A percentile compares a stretch with the other conserved stretches of the same genome.
phyloP scores from a whole-genome alignment of 148 eudicot species.

The Rhododendron mucronatum region DNA sequence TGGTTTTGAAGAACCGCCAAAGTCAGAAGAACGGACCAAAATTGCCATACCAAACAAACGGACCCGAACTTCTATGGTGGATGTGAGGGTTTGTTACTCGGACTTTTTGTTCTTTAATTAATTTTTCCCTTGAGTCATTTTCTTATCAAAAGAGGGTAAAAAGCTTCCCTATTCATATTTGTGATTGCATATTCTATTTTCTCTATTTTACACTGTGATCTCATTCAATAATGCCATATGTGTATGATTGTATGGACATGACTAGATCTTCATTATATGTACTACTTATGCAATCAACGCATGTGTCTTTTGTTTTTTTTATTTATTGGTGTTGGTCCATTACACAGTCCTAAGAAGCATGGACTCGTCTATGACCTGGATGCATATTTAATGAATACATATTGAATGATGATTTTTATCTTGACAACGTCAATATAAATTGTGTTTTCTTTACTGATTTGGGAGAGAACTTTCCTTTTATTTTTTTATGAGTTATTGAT shows the following conservation, averaged over 20 bases:
- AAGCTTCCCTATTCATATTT: not conserved
- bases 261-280: not conserved
- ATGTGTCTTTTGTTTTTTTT: not conserved
- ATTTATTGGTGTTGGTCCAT: not conserved
- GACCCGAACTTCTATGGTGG: conserved; percentile 57
- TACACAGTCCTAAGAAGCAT: not conserved
- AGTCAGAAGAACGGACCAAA: conserved; percentile 47
- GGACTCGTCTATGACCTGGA: not conserved
- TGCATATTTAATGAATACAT: not conserved
- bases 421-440: not conserved
- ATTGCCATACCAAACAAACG: conserved; percentile 48
- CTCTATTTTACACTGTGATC: not conserved
- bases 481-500: not conserved
- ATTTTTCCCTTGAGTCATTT: not conserved
- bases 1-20: conserved; percentile 47
- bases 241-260: not conserved
- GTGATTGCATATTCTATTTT: not conserved
- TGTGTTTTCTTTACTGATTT: not conserved
- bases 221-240: not conserved
- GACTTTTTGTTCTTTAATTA: not conserved
- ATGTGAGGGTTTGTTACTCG: conserved; percentile 47
- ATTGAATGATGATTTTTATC: not conserved
- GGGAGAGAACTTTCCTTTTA: not conserved
- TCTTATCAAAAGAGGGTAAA: not conserved
- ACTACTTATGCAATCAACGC: not conserved